Evolutionary conservation across 2,329 filamentous ascomycete species (phyloP).

Genomic region (Didymella pinodella): DNA sequence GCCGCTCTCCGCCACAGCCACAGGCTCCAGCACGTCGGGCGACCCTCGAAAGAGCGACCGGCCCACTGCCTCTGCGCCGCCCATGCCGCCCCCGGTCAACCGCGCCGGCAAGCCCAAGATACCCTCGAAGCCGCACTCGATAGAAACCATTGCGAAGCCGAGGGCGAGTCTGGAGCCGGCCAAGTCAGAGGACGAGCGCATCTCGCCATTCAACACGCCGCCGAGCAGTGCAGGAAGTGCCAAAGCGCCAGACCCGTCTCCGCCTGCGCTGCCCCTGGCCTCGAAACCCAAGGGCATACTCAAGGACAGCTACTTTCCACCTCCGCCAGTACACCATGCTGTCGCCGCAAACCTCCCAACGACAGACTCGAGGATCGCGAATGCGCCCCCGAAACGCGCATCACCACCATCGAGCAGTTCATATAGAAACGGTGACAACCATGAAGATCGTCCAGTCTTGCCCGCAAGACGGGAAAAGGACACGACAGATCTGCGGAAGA

Average conservation of each 20-base stretch:
- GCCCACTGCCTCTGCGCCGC: conserved; percentile 52
- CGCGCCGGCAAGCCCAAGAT: conserved; percentile 80
- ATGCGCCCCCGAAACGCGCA: conserved; percentile 30
- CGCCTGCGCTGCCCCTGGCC: conserved; percentile 33
- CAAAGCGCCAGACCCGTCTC: conserved; percentile 38
- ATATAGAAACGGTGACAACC: conserved; percentile 35
- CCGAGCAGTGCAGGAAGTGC: conserved; percentile 73
- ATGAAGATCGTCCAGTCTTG: conserved; percentile 59
- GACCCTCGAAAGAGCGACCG: conserved; percentile 46
- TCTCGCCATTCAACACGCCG: conserved; percentile 87
- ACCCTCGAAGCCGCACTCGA: conserved; percentile 55
- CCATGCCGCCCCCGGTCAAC: conserved; percentile 75
- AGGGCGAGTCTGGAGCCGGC: conserved; percentile 44
- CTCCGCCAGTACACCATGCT: conserved; percentile 42
- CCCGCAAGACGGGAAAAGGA: conserved; percentile 54
- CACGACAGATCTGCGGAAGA: conserved; percentile 46
- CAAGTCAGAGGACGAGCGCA: conserved; percentile 55
- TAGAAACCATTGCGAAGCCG: conserved; percentile 32
- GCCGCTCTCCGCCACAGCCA: conserved; percentile 32
- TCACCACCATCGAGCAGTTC: conserved; percentile 23
- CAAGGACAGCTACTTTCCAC: conserved; percentile 46
- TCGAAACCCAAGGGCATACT: conserved; percentile 35
- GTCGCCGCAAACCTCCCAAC: conserved; percentile 38
- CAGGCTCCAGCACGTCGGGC: conserved; percentile 23
- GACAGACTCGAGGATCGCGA: conserved; percentile 32